Evolutionary conservation across 2,329 filamentous ascomycete species (phyloP).

Genomic region (Pseudocercospora ulei): DNA sequence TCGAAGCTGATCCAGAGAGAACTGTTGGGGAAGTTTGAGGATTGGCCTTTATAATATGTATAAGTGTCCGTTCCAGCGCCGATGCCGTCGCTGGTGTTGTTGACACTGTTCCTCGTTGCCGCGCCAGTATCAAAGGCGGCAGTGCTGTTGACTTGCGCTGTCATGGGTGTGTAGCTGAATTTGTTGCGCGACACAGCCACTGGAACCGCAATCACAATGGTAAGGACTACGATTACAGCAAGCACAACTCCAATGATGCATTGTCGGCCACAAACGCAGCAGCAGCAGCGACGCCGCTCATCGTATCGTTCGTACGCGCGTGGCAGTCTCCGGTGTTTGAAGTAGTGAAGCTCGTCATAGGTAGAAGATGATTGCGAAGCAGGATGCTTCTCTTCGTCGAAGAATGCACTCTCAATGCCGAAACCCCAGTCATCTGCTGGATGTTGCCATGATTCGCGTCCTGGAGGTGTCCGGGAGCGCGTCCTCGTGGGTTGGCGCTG

Average conservation of each 20-base stretch:
- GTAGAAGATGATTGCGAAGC: conserved; percentile 10
- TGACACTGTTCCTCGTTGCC: conserved; percentile 4
- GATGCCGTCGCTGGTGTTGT: conserved; percentile 11
- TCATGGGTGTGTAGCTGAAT: conserved; percentile 29
- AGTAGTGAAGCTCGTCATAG: conserved; percentile 13
- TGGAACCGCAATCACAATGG: conserved; percentile 23
- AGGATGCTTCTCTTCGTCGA: conserved; percentile 10
- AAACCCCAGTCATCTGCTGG: conserved; percentile 7
- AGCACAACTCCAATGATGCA: conserved; percentile 21
- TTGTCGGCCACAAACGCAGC: conserved; percentile 13
- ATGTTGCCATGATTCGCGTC: conserved; percentile 5
- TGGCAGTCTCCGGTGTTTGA: conserved; percentile 11
- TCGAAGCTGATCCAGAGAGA: conserved; percentile 20
- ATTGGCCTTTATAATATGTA: conserved; percentile 14
- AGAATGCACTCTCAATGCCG: conserved; percentile 10
- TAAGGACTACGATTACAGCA: conserved; percentile 20
- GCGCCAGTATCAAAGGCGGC: conserved; percentile 13
- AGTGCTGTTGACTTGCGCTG: conserved; percentile 16
- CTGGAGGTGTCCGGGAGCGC: neutral
- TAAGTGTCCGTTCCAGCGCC: conserved; percentile 14
- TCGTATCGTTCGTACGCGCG: conserved; percentile 1
- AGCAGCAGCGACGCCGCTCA: conserved; percentile 13
- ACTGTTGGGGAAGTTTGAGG: conserved; percentile 7
- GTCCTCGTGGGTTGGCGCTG: neutral
- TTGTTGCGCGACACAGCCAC: conserved; percentile 24